Evolutionary conservation across 768 basidiomycete species (phyloP).

Genomic region (Boletus vermiculosoides): DNA sequence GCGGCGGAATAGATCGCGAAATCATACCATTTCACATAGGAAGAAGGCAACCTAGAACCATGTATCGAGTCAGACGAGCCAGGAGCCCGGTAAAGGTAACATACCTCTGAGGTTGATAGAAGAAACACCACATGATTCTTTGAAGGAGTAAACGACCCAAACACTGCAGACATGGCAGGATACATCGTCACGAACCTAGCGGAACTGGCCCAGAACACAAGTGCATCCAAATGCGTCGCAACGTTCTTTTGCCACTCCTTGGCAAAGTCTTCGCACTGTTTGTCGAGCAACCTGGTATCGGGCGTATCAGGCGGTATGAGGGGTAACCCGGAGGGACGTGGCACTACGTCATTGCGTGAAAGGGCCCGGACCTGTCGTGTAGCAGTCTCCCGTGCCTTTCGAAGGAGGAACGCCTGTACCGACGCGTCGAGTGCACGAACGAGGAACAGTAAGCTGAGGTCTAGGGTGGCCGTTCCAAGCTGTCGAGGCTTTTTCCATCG

Average conservation of each 20-base stretch:
- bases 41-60: conserved; percentile 36
- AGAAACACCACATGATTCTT: conserved; percentile 90
- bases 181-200: conserved; percentile 52
- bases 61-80: conserved; percentile 2
- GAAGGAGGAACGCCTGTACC: conserved; percentile 50
- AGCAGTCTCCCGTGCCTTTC: conserved; percentile 11
- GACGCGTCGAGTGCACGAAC: conserved; percentile 68
- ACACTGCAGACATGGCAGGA: neutral
- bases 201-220: conserved; percentile 76
- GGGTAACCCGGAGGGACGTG: neutral
- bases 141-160: conserved; percentile 2
- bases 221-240: conserved; percentile 56
- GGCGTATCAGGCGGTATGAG: neutral
- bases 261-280: conserved; percentile 22
- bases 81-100: neutral
- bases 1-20: neutral
- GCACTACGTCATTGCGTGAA: neutral
- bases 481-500: conserved; percentile 43
- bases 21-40: conserved; percentile 62
- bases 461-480: conserved; percentile 43
- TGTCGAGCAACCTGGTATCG: neutral
- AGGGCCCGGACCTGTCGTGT: neutral
- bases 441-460: conserved; percentile 64
- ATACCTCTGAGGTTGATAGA: conserved; percentile 73
- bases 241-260: conserved; percentile 34